Evolutionary conservation across 768 basidiomycete species (phyloP).

Genomic region (Rhizopogon vulgaris): DNA sequence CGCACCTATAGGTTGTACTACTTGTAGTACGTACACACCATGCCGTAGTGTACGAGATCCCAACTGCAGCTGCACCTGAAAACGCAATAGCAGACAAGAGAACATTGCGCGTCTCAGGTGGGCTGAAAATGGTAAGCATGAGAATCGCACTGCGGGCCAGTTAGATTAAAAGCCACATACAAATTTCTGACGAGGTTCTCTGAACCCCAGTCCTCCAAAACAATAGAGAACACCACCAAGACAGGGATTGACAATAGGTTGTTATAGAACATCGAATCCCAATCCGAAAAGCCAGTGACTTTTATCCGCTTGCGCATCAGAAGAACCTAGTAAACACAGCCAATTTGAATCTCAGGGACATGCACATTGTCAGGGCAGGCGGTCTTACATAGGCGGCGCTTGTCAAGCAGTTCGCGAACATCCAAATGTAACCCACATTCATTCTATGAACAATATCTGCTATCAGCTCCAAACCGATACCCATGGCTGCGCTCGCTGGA

Average conservation of each 20-base stretch:
- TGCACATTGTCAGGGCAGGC: neutral
- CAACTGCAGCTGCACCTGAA: constrained; percentile 96
- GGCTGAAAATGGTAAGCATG: constrained; percentile 43
- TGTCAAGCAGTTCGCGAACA: constrained; percentile 85
- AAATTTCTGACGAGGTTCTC: constrained; percentile 80
- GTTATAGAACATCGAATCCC: constrained; percentile 99
- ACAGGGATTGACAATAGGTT: constrained; percentile 94
- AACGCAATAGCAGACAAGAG: constrained; percentile 87
- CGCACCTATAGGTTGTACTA: constrained; percentile 95
- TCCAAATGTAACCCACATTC: constrained; percentile 93
- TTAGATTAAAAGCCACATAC: constrained; percentile 44
- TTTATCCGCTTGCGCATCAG: constrained; percentile 97
- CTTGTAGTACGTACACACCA: constrained; percentile 97
- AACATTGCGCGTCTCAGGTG: constrained; percentile 68
- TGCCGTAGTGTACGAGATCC: constrained; percentile 96
- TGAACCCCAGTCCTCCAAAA: constrained; percentile 85
- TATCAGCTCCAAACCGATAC: constrained; percentile 29
- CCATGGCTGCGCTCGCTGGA: constrained; percentile 21
- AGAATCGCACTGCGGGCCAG: neutral
- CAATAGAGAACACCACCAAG: constrained; percentile 70
- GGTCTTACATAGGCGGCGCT: constrained; percentile 83
- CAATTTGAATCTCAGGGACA: neutral
- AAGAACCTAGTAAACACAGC: constrained; percentile 55
- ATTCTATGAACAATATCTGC: constrained; percentile 41
- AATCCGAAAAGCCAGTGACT: constrained; percentile 90